These are phyloP conservation scores for Leucoagaricus sp. DNA, from an alignment of 1,284 basidiomycete species.

Conservation along the genomic window DNA sequence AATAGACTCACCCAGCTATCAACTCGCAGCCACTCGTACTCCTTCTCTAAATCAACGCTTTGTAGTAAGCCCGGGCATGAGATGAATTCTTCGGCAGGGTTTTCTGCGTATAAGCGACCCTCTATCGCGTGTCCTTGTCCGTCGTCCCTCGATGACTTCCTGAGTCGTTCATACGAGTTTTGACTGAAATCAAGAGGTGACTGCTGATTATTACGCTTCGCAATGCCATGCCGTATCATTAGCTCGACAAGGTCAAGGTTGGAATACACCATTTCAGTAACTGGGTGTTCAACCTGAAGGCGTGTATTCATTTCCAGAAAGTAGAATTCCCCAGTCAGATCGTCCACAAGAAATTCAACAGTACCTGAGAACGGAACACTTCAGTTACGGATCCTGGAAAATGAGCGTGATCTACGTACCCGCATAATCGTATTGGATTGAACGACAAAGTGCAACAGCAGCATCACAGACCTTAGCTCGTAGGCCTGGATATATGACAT, in stretches of 20 bases:
- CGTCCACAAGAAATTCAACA: slow-evolving; percentile 69
- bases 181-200: slow-evolving; percentile 34
- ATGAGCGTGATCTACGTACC: slow-evolving; percentile 34
- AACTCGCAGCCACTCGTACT: slow-evolving; percentile 49
- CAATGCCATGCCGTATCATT: slow-evolving; percentile 61
- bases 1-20: slow-evolving; percentile 51
- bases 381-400: not conserved
- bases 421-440: slow-evolving; percentile 60
- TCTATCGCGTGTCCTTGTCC: slow-evolving; percentile 54
- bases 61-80: slow-evolving; percentile 69
- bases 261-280: slow-evolving; percentile 61
- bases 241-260: slow-evolving; percentile 66
- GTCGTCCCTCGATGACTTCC: slow-evolving; percentile 6
- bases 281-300: slow-evolving; percentile 69
- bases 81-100: slow-evolving; percentile 57
- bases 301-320: slow-evolving; percentile 80
- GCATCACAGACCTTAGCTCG: slow-evolving; percentile 51
- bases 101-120: slow-evolving; percentile 67
- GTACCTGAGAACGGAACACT: slow-evolving; percentile 46
- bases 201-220: slow-evolving; percentile 26
- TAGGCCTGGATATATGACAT: slow-evolving; percentile 32
- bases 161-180: slow-evolving; percentile 29
- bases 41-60: slow-evolving; percentile 42
- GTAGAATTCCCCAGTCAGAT: slow-evolving; percentile 55
- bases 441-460: slow-evolving; percentile 50